These are phyloP conservation scores for Fusarium robinianum DNA, from an alignment of 2,329 filamentous ascomycete genomes.

Conservation along the genomic window DNA sequence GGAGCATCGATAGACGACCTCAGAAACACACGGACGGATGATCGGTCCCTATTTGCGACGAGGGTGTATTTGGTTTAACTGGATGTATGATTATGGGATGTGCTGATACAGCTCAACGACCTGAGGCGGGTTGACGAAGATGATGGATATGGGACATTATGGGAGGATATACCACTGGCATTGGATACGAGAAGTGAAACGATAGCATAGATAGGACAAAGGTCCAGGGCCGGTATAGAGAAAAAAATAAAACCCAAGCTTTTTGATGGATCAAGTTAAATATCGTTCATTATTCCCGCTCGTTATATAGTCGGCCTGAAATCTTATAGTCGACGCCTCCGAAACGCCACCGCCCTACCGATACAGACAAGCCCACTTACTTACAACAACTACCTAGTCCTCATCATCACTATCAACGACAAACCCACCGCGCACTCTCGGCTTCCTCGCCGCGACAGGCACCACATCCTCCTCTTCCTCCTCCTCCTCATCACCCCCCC, in stretches of 20 bases:
- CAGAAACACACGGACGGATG: conserved; percentile 17
- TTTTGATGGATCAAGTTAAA: not conserved
- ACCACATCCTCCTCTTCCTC: conserved; percentile 40
- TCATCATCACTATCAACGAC: conserved; percentile 65
- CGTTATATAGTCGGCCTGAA: not conserved
- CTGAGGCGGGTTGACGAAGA: too few species aligned
- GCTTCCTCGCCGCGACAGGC: conserved; percentile 43
- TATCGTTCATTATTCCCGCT: conserved; percentile 16
- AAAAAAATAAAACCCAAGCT: not conserved
- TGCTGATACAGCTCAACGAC: too few species aligned
- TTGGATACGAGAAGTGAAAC: not conserved
- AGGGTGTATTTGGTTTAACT: not conserved
- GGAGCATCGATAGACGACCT: conserved; percentile 32
- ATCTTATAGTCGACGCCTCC: conserved; percentile 3
- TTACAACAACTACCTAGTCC: conserved; percentile 39
- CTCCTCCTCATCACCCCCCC: conserved; percentile 34
- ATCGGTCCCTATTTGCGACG: not conserved
- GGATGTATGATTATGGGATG: not conserved
- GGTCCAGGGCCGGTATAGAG: too few species aligned
- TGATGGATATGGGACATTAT: not conserved
- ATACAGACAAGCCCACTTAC: conserved; percentile 2
- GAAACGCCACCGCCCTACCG: conserved; percentile 19
- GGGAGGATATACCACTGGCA: conserved; percentile 17
- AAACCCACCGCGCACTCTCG: conserved; percentile 57
- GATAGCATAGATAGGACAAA: too few species aligned